Evolutionary conservation across 805 yeast genomes (phyloP).

Genomic region (Saccharomyces kudriavzevii): DNA sequence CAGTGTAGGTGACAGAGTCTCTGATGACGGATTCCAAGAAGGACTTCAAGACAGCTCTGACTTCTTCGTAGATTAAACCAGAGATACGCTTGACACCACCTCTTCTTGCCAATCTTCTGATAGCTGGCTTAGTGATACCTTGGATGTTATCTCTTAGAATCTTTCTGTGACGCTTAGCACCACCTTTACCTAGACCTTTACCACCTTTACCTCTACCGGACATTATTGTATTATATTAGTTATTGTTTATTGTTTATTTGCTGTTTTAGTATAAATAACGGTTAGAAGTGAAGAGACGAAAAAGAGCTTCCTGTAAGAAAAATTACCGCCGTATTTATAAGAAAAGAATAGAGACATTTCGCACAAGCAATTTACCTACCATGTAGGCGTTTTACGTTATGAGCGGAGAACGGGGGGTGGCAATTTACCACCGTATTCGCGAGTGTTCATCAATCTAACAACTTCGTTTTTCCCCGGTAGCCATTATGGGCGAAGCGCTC

Average conservation of each 20-base stretch:
- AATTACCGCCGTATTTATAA: background rate
- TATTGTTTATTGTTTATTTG: conserved; percentile 6
- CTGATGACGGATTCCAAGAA: conserved; percentile 96
- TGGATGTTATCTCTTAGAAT: conserved; percentile 98
- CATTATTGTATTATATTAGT: conserved; percentile 41
- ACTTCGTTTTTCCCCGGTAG: conserved; percentile 4
- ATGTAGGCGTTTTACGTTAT: background rate
- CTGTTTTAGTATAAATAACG: background rate
- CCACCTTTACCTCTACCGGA: conserved; percentile 99
- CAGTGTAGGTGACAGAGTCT: conserved; percentile 98
- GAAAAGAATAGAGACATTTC: background rate
- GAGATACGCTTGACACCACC: conserved; percentile 99
- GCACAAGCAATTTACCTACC: background rate
- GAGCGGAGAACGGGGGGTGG: background rate
- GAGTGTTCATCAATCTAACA: background rate
- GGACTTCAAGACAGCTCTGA: conserved; percentile 91
- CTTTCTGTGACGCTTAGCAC: conserved; percentile 99
- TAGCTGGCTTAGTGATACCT: conserved; percentile 99
- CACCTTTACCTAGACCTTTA: conserved; percentile 99
- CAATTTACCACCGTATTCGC: background rate
- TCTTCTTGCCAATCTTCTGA: conserved; percentile 99
- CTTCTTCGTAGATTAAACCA: conserved; percentile 97
- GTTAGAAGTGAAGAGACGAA: background rate
- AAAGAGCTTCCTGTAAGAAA: background rate
- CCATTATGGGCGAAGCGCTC: conserved; percentile 15